Evolutionary conservation across 306 rosid genomes (phyloP).

Genomic region (Carpinus fangiana): DNA sequence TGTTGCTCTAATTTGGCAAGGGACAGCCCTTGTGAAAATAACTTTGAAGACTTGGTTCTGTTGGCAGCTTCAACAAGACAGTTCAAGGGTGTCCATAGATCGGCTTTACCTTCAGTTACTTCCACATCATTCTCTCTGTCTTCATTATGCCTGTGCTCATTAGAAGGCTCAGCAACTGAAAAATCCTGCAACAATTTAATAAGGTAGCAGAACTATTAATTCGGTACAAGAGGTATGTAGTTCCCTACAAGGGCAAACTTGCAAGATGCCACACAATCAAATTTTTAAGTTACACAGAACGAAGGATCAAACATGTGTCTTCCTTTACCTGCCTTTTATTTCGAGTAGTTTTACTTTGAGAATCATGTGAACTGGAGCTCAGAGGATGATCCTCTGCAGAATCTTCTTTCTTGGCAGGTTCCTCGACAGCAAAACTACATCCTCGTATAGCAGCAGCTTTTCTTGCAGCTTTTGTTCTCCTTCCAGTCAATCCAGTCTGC

Average conservation of each 20-base stretch:
- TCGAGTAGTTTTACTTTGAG: slow-evolving; percentile 39
- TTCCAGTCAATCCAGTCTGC: slow-evolving; percentile 79
- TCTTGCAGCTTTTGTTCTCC: slow-evolving; percentile 79
- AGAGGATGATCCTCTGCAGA: slow-evolving; percentile 54
- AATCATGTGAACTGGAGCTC: slow-evolving; percentile 55
- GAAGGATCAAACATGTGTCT: background rate
- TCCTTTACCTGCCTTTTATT: slow-evolving; percentile 48
- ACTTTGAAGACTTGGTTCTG: slow-evolving; percentile 84
- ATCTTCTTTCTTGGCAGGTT: slow-evolving; percentile 60
- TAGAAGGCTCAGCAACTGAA: slow-evolving; percentile 57
- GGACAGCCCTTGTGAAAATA: slow-evolving; percentile 53
- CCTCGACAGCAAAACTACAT: slow-evolving; percentile 57
- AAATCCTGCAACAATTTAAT: slow-evolving; percentile 52
- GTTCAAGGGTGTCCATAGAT: slow-evolving; percentile 96
- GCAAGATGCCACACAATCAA: slow-evolving; percentile 1
- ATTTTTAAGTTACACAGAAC: background rate
- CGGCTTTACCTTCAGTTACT: slow-evolving; percentile 72
- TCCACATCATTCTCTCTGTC: slow-evolving; percentile 44
- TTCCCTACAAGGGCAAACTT: slow-evolving; percentile 4
- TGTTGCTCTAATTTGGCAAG: slow-evolving; percentile 57
- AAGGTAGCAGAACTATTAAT: slow-evolving; percentile 7
- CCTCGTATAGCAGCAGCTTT: slow-evolving; percentile 76
- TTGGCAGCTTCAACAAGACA: slow-evolving; percentile 98
- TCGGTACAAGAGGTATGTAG: slow-evolving; percentile 6
- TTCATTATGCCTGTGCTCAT: slow-evolving; percentile 44